phyloP scores from a whole-genome alignment of 345 rosid genomes.

The Microcos paniculata region DNA sequence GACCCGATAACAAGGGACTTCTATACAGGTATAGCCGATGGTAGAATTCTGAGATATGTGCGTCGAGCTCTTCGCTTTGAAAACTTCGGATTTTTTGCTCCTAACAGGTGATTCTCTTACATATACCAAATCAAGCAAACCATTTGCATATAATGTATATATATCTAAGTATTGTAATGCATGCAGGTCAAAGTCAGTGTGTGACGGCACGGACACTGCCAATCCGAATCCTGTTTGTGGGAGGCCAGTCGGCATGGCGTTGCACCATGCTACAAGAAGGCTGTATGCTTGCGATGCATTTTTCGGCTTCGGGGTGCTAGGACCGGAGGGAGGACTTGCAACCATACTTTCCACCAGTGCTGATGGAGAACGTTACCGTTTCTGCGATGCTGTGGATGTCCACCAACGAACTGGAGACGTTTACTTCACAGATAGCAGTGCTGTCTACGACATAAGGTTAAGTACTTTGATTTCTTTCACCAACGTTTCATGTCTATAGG shows the following conservation, averaged over 20 bases:
- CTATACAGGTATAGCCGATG: conserved; percentile 9
- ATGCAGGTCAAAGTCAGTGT: not conserved
- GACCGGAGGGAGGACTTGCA: conserved; percentile 8
- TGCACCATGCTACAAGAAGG: not conserved
- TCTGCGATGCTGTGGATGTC: conserved; percentile 12
- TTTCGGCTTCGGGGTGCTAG: conserved; percentile 14
- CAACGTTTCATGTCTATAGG: too few species aligned
- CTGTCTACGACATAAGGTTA: conserved; percentile 4
- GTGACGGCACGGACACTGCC: not conserved
- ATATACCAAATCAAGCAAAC: not conserved
- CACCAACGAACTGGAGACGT: conserved; percentile 10
- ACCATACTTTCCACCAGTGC: conserved; percentile 11
- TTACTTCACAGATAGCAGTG: conserved; percentile 19
- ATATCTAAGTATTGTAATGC: not conserved
- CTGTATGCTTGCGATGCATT: conserved; percentile 21
- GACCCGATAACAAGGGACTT: not conserved
- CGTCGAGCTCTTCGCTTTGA: not conserved
- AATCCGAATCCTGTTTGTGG: not conserved
- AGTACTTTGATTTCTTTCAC: not conserved
- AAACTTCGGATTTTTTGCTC: conserved; percentile 5
- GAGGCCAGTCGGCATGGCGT: conserved; percentile 3
- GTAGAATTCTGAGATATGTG: conserved; percentile 3
- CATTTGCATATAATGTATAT: not conserved
- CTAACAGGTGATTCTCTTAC: not conserved
- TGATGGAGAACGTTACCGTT: conserved; percentile 10